Evolutionary conservation across 225 moss, liverwort and hornwort genomes (phyloP), one percentile per base, ranked within the genome.

Genomic region (Ulota crispa): DNA sequence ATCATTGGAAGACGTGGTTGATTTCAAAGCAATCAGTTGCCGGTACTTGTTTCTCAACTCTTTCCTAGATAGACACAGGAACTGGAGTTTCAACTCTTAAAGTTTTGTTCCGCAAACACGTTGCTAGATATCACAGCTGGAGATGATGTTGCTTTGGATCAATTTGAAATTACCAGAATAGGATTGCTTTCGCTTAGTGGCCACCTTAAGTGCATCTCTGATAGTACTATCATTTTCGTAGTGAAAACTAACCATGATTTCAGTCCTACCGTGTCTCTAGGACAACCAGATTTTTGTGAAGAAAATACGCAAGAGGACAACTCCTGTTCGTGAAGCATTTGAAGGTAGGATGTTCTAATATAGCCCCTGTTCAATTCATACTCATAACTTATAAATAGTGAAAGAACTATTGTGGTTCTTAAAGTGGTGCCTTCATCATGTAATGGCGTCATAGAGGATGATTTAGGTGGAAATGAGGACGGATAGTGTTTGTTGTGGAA

Each of bases 1-100:
- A 12, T 50, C 23, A 45, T 68, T 4, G 2, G 32, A 73, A 32
- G 71, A 56, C 28, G 70, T 45, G 56, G 56, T 55, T 28, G 27
- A 81, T 70, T 76, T 16, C 42, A 30, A 90, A 76, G 83, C 85
- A 24, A 64, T 85, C 34, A 81, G 83, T 85, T 88, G 78, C 62
- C 75, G 91, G 91, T 90, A 85, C 31, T 83, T 75, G 26, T 70
- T 71, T 42, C 70, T 63, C 23, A 65, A 27, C 73, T 65, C 72
- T 73, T 77, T 73, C 21, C 31, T 50, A 62, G 23, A 69, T 59
- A 36, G 30, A 60, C 36, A 27, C 4, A 13, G 52, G 20, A 68
- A 37, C 39, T 28, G 13, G 50, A 47, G 79, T 45, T 54, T 59
- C 37, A 67, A 78, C 81, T 73, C 73, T 72, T 37, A 68, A 43